A percentile compares a stretch with the other conserved stretches of the same genome.
phyloP scores from a whole-genome alignment of 352 stramenopile genomes.

The Chrysophaeum taylorii region DNA sequence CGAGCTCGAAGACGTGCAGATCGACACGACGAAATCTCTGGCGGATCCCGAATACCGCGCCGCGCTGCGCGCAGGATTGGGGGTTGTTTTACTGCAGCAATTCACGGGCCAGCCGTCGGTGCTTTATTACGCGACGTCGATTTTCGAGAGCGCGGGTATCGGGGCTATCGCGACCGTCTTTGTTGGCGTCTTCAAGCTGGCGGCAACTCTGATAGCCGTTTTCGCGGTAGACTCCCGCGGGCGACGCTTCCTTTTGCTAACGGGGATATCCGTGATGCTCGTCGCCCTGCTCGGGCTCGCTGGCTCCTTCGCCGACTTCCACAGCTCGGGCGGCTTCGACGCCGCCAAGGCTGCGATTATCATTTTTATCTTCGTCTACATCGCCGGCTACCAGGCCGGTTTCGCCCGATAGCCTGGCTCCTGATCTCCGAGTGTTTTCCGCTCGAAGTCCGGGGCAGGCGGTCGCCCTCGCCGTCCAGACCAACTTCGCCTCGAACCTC shows the following conservation, averaged over 20 bases:
- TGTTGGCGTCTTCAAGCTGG: slow-evolving; percentile 44
- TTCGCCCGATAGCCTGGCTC: slow-evolving; percentile 42
- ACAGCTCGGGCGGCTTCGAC: no score
- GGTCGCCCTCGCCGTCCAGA: slow-evolving; percentile 59
- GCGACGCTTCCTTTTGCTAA: slow-evolving; percentile 35
- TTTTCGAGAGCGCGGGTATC: slow-evolving; percentile 47
- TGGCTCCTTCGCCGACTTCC: slow-evolving; percentile 33
- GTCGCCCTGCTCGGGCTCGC: slow-evolving; percentile 32
- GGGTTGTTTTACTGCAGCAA: slow-evolving; percentile 45
- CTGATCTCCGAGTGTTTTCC: slow-evolving; percentile 44
- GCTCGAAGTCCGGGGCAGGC: slow-evolving; percentile 34
- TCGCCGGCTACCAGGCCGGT: slow-evolving; percentile 41
- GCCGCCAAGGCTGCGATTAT: slow-evolving; percentile 13
- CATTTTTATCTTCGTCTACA: slow-evolving; percentile 35
- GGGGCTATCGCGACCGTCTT: slow-evolving; percentile 31
- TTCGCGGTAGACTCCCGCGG: slow-evolving; percentile 37
- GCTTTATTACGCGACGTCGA: slow-evolving; percentile 45
- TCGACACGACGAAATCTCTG: slow-evolving; percentile 6
- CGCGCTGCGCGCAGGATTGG: slow-evolving; percentile 34
- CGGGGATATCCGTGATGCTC: slow-evolving; percentile 42
- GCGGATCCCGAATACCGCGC: slow-evolving; percentile 19
- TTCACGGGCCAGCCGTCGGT: slow-evolving; percentile 49
- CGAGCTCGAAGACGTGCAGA: background rate
- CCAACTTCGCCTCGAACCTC: slow-evolving; percentile 72
- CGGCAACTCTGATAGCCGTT: slow-evolving; percentile 42